Base-by-base conservation (phyloP, 495 filamentous ascomycete genomes). In the Xylaria sp. region DNA sequence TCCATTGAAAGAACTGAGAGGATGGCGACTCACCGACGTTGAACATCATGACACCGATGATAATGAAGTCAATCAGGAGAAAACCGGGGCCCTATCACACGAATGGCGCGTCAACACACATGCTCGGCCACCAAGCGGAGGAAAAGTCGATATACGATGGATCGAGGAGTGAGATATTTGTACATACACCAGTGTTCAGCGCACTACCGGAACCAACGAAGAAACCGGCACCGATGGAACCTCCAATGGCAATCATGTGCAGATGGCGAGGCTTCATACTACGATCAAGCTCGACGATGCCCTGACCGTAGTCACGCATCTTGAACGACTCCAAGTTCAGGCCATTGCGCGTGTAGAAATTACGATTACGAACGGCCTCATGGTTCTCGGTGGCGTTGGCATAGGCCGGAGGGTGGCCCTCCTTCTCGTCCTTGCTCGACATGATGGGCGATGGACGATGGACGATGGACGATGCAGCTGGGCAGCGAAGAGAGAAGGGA, bases 171-270 rank as follows among this genome's bases (percentile, higher is more conserved):
- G 31, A n/a, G n/a, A 46, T 55, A 24, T 37, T 26, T 26, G 26
- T 31, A 77, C 79, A 71, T 78, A 81, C 78, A 73, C 83, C 83
- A 21, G 78, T 79, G 68, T 67, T 63, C 63, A 87, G 77, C 19
- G 85, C 84, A 48, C 76, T 74, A 68, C 86, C 86, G 19, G 86
- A 86, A 40, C 86, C 82, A 73, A 87, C 84, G 76, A 86, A 87
- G 77, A 86, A 88, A 80, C 81, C 90, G 33, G 90, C 91, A 55
- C 90, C 91, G 66, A 93, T 92, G 5, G 89, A 90, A 48, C 90
- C 90, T 33, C 90, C 90, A 72, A 93, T 91, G 61, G 90, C 90
- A 75, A 93, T 93, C 88, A 93, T 92, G 79, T 93, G 90, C 70
- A 93, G 77, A 79, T 93, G 90, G 59, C 90, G 84, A 35, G 85